phyloP scores from a whole-genome alignment of 257 asterid species.

The Solanum commersonii region DNA sequence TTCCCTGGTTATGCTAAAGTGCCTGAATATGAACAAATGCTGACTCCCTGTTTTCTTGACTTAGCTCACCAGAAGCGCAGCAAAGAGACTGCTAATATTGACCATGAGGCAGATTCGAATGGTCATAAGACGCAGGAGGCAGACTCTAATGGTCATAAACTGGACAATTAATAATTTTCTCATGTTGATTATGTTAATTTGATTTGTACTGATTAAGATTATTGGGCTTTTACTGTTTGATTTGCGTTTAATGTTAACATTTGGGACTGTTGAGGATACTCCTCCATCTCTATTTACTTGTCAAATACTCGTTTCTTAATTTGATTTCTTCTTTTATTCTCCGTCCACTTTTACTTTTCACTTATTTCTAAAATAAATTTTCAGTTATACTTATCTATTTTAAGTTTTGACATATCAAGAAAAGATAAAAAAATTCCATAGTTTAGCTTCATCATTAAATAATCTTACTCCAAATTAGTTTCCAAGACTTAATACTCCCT shows the following conservation, averaged over 20 bases:
- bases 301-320: too few species aligned
- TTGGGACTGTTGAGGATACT: background rate
- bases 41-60: constrained; percentile 62
- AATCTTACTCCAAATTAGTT: too few species aligned
- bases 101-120: background rate
- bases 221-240: background rate
- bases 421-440: too few species aligned
- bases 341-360: too few species aligned
- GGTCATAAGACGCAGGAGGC: background rate
- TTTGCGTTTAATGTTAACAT: background rate
- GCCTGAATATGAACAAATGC: constrained; percentile 47
- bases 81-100: background rate
- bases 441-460: too few species aligned
- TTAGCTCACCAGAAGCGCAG: constrained; percentile 15
- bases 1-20: constrained; percentile 83
- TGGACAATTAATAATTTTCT: background rate
- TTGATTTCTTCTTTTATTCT: too few species aligned
- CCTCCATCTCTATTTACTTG: background rate
- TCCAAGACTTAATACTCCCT: background rate
- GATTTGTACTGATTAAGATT: background rate
- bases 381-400: too few species aligned
- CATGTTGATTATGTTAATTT: background rate
- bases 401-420: too few species aligned
- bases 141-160: background rate
- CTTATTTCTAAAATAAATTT: too few species aligned